A percentile compares a stretch with the other conserved stretches of the same genome.
Conservation (phyloP, 495 filamentous ascomycete genomes). For the Penicillium steckii region DNA sequence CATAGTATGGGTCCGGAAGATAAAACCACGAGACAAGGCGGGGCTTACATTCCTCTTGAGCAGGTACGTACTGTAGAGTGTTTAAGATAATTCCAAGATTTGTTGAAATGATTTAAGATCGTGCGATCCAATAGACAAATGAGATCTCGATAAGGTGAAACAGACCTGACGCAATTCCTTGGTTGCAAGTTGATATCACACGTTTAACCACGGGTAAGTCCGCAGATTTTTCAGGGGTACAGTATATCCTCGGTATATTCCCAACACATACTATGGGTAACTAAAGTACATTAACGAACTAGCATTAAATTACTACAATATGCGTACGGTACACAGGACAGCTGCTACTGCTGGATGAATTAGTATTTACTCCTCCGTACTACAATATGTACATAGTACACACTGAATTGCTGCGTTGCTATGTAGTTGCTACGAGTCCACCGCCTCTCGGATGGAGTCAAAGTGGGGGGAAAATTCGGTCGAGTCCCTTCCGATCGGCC, state of each 20-base stretch:
- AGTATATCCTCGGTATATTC: no score
- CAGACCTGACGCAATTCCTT: not conserved
- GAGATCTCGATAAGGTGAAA: slow-evolving; percentile 1
- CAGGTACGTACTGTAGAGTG: no score
- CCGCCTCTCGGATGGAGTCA: not conserved
- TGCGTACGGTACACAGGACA: no score
- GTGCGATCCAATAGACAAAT: not conserved
- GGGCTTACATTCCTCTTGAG: no score
- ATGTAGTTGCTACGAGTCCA: no score
- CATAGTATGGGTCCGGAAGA: no score
- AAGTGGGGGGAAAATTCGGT: not conserved
- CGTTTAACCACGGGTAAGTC: not conserved
- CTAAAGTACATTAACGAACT: not conserved
- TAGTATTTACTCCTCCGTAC: no score
- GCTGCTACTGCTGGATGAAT: no score
- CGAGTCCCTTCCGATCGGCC: not conserved
- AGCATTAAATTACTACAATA: not conserved
- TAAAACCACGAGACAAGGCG: not conserved
- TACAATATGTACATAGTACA: no score
- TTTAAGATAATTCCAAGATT: no score
- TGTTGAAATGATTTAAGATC: not conserved
- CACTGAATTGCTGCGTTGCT: no score
- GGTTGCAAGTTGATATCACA: not conserved
- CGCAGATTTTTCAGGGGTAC: not conserved
- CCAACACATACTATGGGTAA: not conserved